Base-by-base conservation (phyloP, 495 filamentous ascomycete species). In the Penicillium mononematosum region DNA sequence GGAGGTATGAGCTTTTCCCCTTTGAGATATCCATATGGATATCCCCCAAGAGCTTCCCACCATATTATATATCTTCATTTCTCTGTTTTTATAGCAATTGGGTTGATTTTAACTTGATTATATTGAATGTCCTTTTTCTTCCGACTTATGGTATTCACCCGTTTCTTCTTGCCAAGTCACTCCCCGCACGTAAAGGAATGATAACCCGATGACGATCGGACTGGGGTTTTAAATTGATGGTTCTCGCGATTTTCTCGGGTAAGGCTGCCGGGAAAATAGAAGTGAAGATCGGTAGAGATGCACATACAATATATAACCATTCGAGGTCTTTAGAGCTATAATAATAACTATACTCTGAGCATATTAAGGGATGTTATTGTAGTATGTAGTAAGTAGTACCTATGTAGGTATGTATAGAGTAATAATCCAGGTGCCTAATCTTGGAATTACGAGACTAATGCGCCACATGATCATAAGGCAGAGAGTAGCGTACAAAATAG, bases 381-480 rank as follows among this genome's bases (percentile, higher is more conserved):
- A 31, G 8, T 10, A 31, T 31, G 29, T 31, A 29, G 31, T 32
- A 36, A 5, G 11, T 5, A 32, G n/a, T n/a, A n/a, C n/a, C n/a
- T n/a, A n/a, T n/a, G n/a, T 20, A 20, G 20, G 20, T 20, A 20
- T 20, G 11, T 34, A 32, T 11, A 0, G 29, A 36, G 34, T 31
- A 32, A 19, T 42, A 53, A 53, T 43, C 2, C 17, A 34, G 50
- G 39, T 44, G 50, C 50, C 50, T 53, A 41, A 25, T 5, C 24
- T 25, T 25, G 24, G 24, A 25, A 16, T 29, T 8, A 2, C 17
- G 20, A 44, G 17, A 22, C 22, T 22, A n/a, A 47, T 61, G 51
- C 58, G 53, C 58, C 58, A 60, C 58, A 51, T 8, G 3, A 46
- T 42, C 24, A 31, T 52, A 42, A 43, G 38, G 50, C 38, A 42